phyloP scores from a whole-genome alignment of 1,139 yeast species.

The Saccharomycopsis hybrid region DNA sequence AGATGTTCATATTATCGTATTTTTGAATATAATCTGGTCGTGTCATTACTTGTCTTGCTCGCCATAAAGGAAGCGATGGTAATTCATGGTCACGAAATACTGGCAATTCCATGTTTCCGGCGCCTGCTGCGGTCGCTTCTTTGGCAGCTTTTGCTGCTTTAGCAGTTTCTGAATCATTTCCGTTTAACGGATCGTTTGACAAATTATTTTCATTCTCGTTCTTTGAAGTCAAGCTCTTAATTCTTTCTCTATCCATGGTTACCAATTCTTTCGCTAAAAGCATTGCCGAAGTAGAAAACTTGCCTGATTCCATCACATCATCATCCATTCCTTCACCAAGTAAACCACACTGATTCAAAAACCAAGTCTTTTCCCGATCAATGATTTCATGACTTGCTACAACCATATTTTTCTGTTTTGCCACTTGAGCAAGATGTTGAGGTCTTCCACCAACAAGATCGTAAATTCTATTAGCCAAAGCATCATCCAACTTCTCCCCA shows the following conservation, averaged over 20 bases:
- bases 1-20: conserved; percentile 70
- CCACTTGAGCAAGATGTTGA: conserved; percentile 72
- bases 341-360: conserved; percentile 73
- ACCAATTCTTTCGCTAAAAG: conserved; percentile 66
- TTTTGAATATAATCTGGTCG: conserved; percentile 72
- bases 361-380: conserved; percentile 82
- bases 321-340: conserved; percentile 79
- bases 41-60: conserved; percentile 81
- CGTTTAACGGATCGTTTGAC: conserved; percentile 7
- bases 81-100: conserved; percentile 41
- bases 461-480: conserved; percentile 49
- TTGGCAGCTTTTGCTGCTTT: conserved; percentile 21
- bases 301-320: conserved; percentile 83
- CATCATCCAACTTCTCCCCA: conserved; percentile 35
- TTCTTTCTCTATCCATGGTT: conserved; percentile 45
- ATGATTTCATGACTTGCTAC: conserved; percentile 64
- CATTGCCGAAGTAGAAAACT: conserved; percentile 75
- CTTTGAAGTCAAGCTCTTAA: neutral
- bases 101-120: conserved; percentile 1
- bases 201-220: neutral
- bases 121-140: conserved; percentile 7
- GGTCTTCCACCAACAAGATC: conserved; percentile 80
- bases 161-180: conserved; percentile 21
- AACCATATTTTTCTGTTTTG: conserved; percentile 55
- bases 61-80: conserved; percentile 76